A percentile compares a stretch with the other conserved stretches of the same genome.
Evolutionary conservation across 2,329 filamentous ascomycete genomes (phyloP).

Genomic region (Epichloe aotearoae): DNA sequence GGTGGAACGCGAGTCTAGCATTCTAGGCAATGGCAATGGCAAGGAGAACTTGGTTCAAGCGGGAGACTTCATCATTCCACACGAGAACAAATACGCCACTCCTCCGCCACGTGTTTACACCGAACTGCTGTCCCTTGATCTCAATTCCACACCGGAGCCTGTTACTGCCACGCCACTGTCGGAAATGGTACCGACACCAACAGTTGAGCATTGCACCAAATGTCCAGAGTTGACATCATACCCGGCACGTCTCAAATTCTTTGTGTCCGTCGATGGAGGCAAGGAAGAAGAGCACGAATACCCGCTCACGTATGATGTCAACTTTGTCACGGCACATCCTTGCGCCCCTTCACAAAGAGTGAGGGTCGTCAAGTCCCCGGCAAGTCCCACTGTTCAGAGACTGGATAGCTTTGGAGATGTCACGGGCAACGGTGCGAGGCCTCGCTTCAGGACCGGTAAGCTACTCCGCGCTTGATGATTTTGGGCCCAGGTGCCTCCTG

Average conservation of each 20-base stretch:
- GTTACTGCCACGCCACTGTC: slow-evolving; percentile 31
- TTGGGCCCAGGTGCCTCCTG: background rate
- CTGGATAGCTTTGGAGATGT: slow-evolving; percentile 36
- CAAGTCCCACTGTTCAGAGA: slow-evolving; percentile 45
- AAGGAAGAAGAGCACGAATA: slow-evolving; percentile 29
- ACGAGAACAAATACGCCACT: slow-evolving; percentile 38
- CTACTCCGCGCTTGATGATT: background rate
- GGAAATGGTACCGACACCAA: slow-evolving; percentile 25
- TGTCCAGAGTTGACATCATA: slow-evolving; percentile 21
- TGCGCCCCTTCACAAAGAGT: slow-evolving; percentile 46
- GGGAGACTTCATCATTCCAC: slow-evolving; percentile 49
- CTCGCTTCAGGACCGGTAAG: slow-evolving; percentile 35
- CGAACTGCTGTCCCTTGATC: slow-evolving; percentile 36
- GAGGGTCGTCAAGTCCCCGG: slow-evolving; percentile 44
- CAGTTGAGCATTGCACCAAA: slow-evolving; percentile 20
- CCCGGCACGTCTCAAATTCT: slow-evolving; percentile 23
- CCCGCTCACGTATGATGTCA: slow-evolving; percentile 42
- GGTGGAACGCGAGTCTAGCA: slow-evolving; percentile 46
- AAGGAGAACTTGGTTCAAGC: slow-evolving; percentile 41
- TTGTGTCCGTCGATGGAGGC: slow-evolving; percentile 24
- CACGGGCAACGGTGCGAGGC: slow-evolving; percentile 30
- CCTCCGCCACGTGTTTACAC: slow-evolving; percentile 34
- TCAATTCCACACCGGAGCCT: slow-evolving; percentile 31
- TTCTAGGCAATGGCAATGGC: slow-evolving; percentile 46
- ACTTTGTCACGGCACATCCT: slow-evolving; percentile 53